phyloP scores from a whole-genome alignment of 2,329 filamentous ascomycete genomes.

The Botrytis fabae region DNA sequence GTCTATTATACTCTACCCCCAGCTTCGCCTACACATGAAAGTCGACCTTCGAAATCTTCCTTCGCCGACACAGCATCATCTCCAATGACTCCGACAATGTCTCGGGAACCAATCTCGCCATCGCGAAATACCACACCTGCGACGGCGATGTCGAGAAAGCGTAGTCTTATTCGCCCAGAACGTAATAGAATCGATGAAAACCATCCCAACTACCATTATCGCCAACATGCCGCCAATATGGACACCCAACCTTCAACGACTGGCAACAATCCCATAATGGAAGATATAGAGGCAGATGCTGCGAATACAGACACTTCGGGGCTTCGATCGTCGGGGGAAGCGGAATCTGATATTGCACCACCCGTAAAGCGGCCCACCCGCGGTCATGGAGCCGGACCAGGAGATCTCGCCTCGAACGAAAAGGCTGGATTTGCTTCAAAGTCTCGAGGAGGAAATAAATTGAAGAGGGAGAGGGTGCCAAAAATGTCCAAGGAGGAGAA shows the following conservation, averaged over 20 bases:
- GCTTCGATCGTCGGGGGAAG: conserved; percentile 39
- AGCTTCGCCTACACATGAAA: conserved; percentile 45
- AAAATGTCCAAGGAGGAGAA: conserved; percentile 67
- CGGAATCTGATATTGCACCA: conserved; percentile 36
- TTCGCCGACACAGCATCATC: conserved; percentile 58
- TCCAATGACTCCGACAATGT: conserved; percentile 48
- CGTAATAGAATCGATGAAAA: conserved; percentile 80
- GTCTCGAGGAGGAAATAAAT: conserved; percentile 29
- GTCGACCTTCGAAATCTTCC: conserved; percentile 58
- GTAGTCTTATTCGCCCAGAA: conserved; percentile 87
- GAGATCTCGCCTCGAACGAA: conserved; percentile 30
- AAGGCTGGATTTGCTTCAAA: conserved; percentile 38
- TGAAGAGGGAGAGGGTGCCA: conserved; percentile 51
- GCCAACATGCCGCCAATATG: conserved; percentile 93
- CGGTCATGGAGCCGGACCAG: conserved; percentile 33
- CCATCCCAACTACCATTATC: conserved; percentile 94
- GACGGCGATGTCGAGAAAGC: conserved; percentile 63
- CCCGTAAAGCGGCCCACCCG: conserved; percentile 30
- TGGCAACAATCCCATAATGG: conserved; percentile 83
- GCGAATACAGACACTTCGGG: conserved; percentile 38
- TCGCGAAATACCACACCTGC: conserved; percentile 34
- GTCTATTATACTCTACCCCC: conserved; percentile 42
- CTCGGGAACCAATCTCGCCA: conserved; percentile 48
- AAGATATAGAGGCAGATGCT: conserved; percentile 64
- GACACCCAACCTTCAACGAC: conserved; percentile 85